Conservation (phyloP, 2,329 filamentous ascomycete species). For the Fusarium albosuccineum region DNA sequence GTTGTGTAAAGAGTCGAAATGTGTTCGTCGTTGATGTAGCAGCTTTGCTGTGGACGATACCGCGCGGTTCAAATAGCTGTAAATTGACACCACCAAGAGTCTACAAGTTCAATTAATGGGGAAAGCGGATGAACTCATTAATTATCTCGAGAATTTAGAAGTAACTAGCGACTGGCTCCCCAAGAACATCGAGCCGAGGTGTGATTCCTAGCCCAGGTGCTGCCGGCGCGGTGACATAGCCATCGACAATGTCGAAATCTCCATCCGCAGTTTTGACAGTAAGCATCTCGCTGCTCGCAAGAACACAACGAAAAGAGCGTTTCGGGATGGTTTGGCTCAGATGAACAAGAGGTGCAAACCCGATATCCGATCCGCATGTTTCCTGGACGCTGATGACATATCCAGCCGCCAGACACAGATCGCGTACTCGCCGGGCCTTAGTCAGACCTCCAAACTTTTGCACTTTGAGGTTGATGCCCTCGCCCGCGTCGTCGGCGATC, state of each 20-base stretch:
- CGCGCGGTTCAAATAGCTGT: too few relatives aligned
- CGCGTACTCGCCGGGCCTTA: conserved; percentile 8
- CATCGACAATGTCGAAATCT: conserved; percentile 11
- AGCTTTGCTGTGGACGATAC: too few relatives aligned
- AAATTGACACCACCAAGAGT: too few relatives aligned
- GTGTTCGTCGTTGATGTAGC: too few relatives aligned
- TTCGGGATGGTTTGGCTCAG: conserved; percentile 18
- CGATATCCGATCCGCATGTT: conserved; percentile 16
- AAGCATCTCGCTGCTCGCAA: conserved; percentile 12
- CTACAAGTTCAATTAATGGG: too few relatives aligned
- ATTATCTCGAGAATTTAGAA: too few relatives aligned
- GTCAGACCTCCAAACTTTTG: conserved; percentile 23
- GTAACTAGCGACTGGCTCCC: conserved; percentile 23
- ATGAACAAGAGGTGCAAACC: conserved; percentile 24
- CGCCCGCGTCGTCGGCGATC: conserved; percentile 14
- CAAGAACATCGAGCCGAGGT: conserved; percentile 17
- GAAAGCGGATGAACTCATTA: too few relatives aligned
- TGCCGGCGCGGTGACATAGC: conserved; percentile 4
- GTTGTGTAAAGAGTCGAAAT: too few relatives aligned
- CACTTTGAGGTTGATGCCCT: conserved; percentile 19
- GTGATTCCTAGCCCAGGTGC: conserved; percentile 15
- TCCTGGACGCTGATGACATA: conserved; percentile 21
- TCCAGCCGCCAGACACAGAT: conserved; percentile 20
- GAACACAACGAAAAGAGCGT: conserved; percentile 15
- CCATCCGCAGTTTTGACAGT: conserved; percentile 18